Evolutionary conservation across 768 basidiomycete species (phyloP).

Genomic region (Boletus edulis): DNA sequence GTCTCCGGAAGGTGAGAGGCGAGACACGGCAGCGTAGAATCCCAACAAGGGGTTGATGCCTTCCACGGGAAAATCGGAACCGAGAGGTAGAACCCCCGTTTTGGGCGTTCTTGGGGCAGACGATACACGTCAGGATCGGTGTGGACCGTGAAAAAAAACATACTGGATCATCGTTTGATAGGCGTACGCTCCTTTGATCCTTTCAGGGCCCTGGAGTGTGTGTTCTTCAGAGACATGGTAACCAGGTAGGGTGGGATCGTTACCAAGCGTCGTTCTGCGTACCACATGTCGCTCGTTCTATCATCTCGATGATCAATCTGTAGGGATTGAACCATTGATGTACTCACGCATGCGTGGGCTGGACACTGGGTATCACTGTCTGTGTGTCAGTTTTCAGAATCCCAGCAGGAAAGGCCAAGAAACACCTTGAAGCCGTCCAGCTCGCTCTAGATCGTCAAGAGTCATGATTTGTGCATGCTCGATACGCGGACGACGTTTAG

Average conservation of each 20-base stretch:
- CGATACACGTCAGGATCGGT: neutral
- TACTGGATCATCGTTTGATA: conserved; percentile 77
- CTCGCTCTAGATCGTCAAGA: conserved; percentile 61
- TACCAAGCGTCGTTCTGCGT: conserved; percentile 81
- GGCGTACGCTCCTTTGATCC: conserved; percentile 88
- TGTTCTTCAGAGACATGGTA: neutral
- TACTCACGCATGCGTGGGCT: conserved; percentile 86
- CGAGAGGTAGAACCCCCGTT: conserved; percentile 66
- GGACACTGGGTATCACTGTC: conserved; percentile 85
- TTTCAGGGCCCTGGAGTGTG: conserved; percentile 61
- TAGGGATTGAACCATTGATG: neutral
- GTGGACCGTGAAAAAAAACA: conserved; percentile 15
- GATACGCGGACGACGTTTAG: conserved; percentile 67
- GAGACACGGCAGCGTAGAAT: conserved; percentile 85
- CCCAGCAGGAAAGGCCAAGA: neutral
- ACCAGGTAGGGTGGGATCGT: conserved; percentile 1
- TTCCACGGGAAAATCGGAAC: conserved; percentile 95
- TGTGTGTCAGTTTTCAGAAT: neutral
- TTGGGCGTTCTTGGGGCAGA: conserved; percentile 43
- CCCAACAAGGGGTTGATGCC: conserved; percentile 84
- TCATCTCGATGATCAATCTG: neutral
- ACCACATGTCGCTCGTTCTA: conserved; percentile 89
- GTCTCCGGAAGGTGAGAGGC: conserved; percentile 61
- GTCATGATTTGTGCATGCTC: conserved; percentile 94
- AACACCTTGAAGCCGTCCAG: conserved; percentile 72